Evolutionary conservation across 31 red algal species (phyloP).

Genomic region (Odonthalia washingtoniensis): DNA sequence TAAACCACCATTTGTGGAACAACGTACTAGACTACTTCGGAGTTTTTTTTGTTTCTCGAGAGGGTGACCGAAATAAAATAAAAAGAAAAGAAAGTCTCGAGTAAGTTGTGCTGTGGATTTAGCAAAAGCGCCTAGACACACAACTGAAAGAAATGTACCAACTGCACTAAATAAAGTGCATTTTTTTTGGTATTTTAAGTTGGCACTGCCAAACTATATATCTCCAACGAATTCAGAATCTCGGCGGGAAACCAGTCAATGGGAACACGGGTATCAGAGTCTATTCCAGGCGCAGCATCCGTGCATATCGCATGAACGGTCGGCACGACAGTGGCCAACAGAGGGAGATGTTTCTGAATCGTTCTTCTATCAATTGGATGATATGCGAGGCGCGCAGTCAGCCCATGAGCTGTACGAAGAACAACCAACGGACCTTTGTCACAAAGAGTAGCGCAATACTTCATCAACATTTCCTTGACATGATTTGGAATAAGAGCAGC

Average conservation of each 20-base stretch:
- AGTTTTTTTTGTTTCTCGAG: too few species aligned
- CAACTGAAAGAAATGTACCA: too few species aligned
- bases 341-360: conserved; percentile 18
- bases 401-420: conserved; percentile 68
- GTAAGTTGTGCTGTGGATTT: too few species aligned
- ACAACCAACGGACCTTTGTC: conserved; percentile 55
- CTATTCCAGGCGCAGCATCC: conserved; percentile 47
- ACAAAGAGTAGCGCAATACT: background rate
- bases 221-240: conserved; percentile 78
- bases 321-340: conserved; percentile 60
- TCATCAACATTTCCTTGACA: conserved; percentile 33
- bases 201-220: conserved; percentile 46
- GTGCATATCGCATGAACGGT: conserved; percentile 14
- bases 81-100: too few species aligned
- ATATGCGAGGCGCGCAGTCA: conserved; percentile 77
- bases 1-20: too few species aligned
- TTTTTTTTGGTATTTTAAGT: too few species aligned
- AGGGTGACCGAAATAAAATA: too few species aligned
- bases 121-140: too few species aligned
- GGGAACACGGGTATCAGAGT: background rate
- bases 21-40: too few species aligned
- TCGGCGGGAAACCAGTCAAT: conserved; percentile 53
- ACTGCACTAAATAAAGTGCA: too few species aligned
- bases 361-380: conserved; percentile 1
- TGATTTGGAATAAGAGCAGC: conserved; percentile 60